Evolutionary conservation across 208 protist genomes (phyloP), one percentile per base, ranked within the genome.

Genomic region (Leishmania turanica): DNA sequence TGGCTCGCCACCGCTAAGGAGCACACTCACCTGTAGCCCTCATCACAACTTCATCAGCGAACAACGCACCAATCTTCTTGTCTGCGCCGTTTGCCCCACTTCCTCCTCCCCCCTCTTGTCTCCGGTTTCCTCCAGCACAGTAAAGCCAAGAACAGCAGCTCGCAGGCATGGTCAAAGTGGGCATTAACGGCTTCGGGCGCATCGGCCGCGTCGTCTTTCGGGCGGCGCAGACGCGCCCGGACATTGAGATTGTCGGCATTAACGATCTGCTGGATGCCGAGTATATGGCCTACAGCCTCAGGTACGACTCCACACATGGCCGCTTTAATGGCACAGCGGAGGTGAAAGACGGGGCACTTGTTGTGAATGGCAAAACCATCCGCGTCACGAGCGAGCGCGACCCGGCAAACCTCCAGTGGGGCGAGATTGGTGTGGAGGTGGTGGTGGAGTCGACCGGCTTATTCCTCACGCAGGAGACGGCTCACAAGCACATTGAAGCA

Each of bases 371-470:
- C 58, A 89, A 97, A 83, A 79, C 82, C 77, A 95, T 95, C 81
- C 92, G 92, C 78, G 89, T 97, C 68, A 93, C 93, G 78, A 90
- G 90, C 40, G 82, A 93, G 82, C 92, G 88, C 78, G 93, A 99
- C 84, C 99, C 99, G 60, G 91, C 88, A 0, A 90, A 99, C 69
- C 99, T 99, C 78, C 91, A 92, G 72, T 99, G 99, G 99, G 94
- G 79, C 54, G 87, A 91, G 51, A 70, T 90, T 40, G 98, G 97
- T 62, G 99, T 97, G 73, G 96, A 99, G 47, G 97, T 99, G 86
- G 97, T 99, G 75, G 93, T 99, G 84, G 99, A 99, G 93, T 99
- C 98, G 6, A 99, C 99, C 51, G 99, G 99, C 80, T 89, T 99
- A 31, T 99, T 99, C 95, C 98, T 94, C 13, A 90, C 89, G 53